Evolutionary conservation across 345 rosid species (phyloP), one percentile per base, ranked within the genome.

Genomic region (Gossypium rotundifolium): DNA sequence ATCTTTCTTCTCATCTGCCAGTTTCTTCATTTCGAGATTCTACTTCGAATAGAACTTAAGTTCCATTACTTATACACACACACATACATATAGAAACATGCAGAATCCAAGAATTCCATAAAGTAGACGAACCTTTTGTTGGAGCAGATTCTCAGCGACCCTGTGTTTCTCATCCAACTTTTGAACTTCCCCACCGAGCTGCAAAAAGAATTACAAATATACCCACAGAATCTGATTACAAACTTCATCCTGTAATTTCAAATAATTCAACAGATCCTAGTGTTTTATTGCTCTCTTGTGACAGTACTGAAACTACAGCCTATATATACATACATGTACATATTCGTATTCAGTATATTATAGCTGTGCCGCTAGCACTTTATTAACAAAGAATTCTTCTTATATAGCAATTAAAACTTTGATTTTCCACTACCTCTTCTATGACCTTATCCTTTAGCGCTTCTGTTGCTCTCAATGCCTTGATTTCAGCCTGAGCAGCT

Each of bases 1-100:
- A 65, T 93, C 94, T 86, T 84, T 93, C 83, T 89, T 91, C 79
- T 89, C 96, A n/a, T 76, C 78, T 57, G 27, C 42, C 10, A 91
- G 81, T 71, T 84, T 91, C 86, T 83, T 95, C 78, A 88, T 83
- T 79, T 95, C 96, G 65, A 90, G 87, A 73, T 89, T 90, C 98
- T 95, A 80, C 79, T 74, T 67, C 72, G 14, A 53, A 33, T 61
- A 25, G 73, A 48, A 58, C 63, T 63, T 17, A 17, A 59, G 72
- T 11, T 40, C 60, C 72, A 68, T 5, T 33, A 4, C 38, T 33
- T 33, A 27, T 27, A 27, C 33, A 27, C 33, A 33, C 27, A 9
- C 8, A 48, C 66, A 38, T 46, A 63, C 61, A n/a, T 57, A 13
- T 1, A 33, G 7, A 45, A 9, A 45, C 12, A 18, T 33, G 65